phyloP scores from a whole-genome alignment of 805 yeast genomes.

The Nakazawaea ernobii region DNA sequence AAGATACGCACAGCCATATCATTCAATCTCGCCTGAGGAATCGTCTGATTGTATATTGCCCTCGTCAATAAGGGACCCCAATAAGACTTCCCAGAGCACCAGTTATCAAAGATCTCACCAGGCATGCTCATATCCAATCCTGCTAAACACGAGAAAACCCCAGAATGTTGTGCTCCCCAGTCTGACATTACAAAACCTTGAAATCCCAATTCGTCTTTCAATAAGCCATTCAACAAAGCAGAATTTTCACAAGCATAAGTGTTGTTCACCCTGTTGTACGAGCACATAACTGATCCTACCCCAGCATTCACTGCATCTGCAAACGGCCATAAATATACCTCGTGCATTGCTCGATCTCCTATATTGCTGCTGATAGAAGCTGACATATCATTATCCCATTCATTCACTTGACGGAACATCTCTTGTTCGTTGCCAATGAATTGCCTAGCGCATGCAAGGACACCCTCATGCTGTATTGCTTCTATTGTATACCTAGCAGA shows the following conservation, averaged over 20 bases:
- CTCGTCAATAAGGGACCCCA: constrained; percentile 56
- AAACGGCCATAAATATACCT: constrained; percentile 57
- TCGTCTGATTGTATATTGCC: constrained; percentile 48
- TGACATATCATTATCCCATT: constrained; percentile 45
- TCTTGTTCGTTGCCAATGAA: constrained; percentile 59
- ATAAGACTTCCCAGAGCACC: constrained; percentile 47
- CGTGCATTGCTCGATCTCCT: constrained; percentile 57
- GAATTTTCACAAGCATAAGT: constrained; percentile 56
- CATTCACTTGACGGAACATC: constrained; percentile 49
- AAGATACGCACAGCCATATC: constrained; percentile 57
- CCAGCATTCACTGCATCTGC: constrained; percentile 57
- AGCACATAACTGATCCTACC: constrained; percentile 53
- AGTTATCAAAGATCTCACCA: constrained; percentile 46
- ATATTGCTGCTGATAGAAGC: constrained; percentile 46
- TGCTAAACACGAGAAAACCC: constrained; percentile 47
- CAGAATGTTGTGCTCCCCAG: constrained; percentile 58
- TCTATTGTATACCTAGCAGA: constrained; percentile 45
- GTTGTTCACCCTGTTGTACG: constrained; percentile 50
- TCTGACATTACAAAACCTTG: constrained; percentile 60
- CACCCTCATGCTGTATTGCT: constrained; percentile 54
- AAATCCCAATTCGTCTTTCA: constrained; percentile 57
- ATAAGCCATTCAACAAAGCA: constrained; percentile 42
- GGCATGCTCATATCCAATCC: constrained; percentile 67
- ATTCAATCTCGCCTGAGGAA: constrained; percentile 46
- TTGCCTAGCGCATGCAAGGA: constrained; percentile 48